Conservation (phyloP, 2,329 filamentous ascomycete species). For the Fusarium sp. region DNA sequence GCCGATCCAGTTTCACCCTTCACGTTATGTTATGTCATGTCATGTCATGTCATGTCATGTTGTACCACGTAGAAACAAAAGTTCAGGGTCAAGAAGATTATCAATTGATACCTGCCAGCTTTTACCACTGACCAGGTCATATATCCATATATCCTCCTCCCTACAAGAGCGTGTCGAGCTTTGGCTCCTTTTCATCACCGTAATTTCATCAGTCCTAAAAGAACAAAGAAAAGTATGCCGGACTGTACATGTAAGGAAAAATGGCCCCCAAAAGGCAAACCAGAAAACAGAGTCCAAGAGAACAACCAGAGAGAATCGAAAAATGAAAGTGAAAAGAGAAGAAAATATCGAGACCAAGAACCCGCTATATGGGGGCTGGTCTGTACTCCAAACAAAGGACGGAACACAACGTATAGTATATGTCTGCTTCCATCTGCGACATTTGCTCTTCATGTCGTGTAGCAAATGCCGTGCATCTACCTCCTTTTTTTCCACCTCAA, state of each 20-base stretch:
- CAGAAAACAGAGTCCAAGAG: conserved; percentile 25
- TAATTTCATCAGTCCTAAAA: conserved; percentile 46
- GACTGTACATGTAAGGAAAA: conserved; percentile 41
- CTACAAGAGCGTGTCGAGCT: conserved; percentile 25
- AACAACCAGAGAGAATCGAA: conserved; percentile 12
- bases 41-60: conserved; percentile 4
- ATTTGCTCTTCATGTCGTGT: conserved; percentile 46
- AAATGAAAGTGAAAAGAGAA: conserved; percentile 14
- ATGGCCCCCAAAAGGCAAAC: conserved; percentile 20
- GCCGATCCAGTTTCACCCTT: conserved; percentile 32
- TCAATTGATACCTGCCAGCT: conserved; percentile 40
- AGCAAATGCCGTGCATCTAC: conserved; percentile 42
- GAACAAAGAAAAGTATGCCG: conserved; percentile 23
- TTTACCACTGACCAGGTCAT: conserved; percentile 34
- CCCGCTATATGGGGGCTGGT: conserved; percentile 19
- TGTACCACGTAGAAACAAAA: conserved; percentile 3
- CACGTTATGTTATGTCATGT: neutral
- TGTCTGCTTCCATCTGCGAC: conserved; percentile 29
- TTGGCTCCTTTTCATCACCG: conserved; percentile 43
- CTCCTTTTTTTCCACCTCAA: conserved; percentile 28
- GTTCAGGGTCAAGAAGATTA: conserved; percentile 34
- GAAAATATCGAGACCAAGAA: conserved; percentile 22
- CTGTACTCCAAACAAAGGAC: conserved; percentile 42
- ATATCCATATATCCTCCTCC: conserved; percentile 27
- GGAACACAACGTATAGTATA: conserved; percentile 29